Evolutionary conservation across 345 rosid species (phyloP).

Genomic region (Murraya paniculata): DNA sequence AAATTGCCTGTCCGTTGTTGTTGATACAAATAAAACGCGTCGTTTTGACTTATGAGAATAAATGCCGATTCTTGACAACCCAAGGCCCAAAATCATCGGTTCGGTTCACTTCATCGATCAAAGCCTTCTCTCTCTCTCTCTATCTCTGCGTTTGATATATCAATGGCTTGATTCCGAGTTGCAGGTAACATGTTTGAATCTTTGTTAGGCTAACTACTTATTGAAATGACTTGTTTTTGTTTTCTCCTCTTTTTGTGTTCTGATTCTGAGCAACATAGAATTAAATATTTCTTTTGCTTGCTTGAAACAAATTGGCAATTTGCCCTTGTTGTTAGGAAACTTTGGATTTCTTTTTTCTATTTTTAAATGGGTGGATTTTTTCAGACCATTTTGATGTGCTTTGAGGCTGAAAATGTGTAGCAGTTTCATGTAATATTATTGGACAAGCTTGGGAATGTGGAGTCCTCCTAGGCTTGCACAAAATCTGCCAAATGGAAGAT

Average conservation of each 20-base stretch:
- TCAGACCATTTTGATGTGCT: neutral
- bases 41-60: neutral
- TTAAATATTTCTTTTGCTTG: neutral
- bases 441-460: neutral
- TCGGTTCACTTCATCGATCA: neutral
- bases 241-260: too few relatives aligned
- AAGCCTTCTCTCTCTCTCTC: neutral
- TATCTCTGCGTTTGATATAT: neutral
- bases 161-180: constrained; percentile 12
- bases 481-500: neutral
- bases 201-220: neutral
- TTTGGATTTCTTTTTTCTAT: neutral
- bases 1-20: neutral
- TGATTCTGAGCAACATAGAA: neutral
- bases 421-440: neutral
- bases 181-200: constrained; percentile 13
- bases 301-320: neutral
- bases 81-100: neutral
- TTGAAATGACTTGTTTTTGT: neutral
- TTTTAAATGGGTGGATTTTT: neutral
- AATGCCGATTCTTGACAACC: neutral
- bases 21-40: neutral
- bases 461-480: neutral
- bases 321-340: too few relatives aligned
- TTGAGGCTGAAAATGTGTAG: neutral